phyloP scores from a whole-genome alignment of 805 yeast species.

The Lipomyces kockii region DNA sequence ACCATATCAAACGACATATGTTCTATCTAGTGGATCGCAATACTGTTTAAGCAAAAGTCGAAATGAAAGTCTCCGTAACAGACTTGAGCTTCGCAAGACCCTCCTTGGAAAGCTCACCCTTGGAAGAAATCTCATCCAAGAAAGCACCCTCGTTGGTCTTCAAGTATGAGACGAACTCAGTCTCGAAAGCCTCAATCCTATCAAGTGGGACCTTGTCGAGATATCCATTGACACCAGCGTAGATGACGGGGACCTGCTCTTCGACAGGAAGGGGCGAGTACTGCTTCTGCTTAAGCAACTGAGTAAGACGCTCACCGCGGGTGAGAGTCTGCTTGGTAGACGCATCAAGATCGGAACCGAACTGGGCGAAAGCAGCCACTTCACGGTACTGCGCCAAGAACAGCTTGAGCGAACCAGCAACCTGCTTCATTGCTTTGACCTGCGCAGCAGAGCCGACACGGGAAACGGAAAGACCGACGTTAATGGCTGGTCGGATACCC shows the following conservation, averaged over 20 bases:
- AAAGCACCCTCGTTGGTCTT: constrained; percentile 86
- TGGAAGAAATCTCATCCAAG: constrained; percentile 78
- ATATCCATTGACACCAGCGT: constrained; percentile 99
- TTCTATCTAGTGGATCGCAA: not conserved
- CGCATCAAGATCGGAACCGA: constrained; percentile 99
- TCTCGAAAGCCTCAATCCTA: constrained; percentile 89
- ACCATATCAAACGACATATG: not conserved
- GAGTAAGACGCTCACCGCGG: constrained; percentile 99
- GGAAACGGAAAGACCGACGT: constrained; percentile 99
- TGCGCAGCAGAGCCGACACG: constrained; percentile 99
- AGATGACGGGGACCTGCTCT: constrained; percentile 98
- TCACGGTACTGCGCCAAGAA: constrained; percentile 99
- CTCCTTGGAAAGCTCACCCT: constrained; percentile 91
- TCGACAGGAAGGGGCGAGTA: constrained; percentile 96
- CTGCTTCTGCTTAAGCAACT: constrained; percentile 97
- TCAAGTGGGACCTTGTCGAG: constrained; percentile 84
- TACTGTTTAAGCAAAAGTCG: constrained; percentile 62
- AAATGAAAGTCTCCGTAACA: constrained; percentile 90
- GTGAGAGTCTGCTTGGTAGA: constrained; percentile 98
- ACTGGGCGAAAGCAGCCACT: constrained; percentile 99
- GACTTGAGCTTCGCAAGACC: constrained; percentile 82
- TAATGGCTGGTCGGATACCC: constrained; percentile 99
- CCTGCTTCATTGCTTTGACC: constrained; percentile 99
- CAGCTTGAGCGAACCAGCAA: constrained; percentile 99
- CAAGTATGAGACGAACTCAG: constrained; percentile 87